These are phyloP conservation scores for Gracilaria domingensis DNA, from an alignment of 23 red algal genomes.

Conservation along the genomic window DNA sequence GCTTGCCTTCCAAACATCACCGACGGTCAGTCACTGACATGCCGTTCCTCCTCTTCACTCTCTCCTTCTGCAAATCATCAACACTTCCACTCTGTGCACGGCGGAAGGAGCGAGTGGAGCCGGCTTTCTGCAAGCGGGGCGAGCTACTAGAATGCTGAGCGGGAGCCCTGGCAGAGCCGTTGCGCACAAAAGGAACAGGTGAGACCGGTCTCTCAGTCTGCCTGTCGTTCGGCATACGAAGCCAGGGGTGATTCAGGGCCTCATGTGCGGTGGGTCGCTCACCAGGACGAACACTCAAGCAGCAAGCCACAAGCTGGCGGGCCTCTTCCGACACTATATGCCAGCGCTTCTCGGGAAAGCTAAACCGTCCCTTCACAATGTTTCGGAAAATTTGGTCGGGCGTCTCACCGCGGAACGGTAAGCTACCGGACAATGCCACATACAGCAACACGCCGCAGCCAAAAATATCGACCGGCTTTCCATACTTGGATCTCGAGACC, in stretches of 20 bases:
- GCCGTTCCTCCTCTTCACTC: background rate
- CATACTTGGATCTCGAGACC: constrained; percentile 64
- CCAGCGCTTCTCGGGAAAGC: constrained; percentile 68
- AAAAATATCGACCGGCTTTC: constrained; percentile 89
- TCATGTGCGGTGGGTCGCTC: constrained; percentile 54
- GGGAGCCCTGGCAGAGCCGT: constrained; percentile 23
- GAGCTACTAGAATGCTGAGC: background rate
- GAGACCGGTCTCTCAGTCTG: constrained; percentile 19
- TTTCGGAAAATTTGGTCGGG: constrained; percentile 72
- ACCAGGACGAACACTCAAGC: constrained; percentile 48
- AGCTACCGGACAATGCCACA: constrained; percentile 73
- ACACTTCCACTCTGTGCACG: constrained; percentile 37
- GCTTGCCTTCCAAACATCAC: background rate
- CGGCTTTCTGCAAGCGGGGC: background rate
- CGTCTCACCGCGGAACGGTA: constrained; percentile 82
- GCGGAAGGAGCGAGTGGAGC: constrained; percentile 27
- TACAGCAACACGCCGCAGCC: constrained; percentile 91
- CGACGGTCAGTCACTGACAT: background rate
- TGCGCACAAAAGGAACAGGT: constrained; percentile 28
- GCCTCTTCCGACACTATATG: constrained; percentile 63
- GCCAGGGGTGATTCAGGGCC: constrained; percentile 67
- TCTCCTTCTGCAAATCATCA: constrained; percentile 25
- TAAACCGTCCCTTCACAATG: constrained; percentile 62
- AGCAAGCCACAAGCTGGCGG: constrained; percentile 49
- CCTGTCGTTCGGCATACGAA: constrained; percentile 19